A percentile compares a stretch with the other conserved stretches of the same genome.
Evolutionary conservation across 805 yeast genomes (phyloP).

Genomic region (Wickerhamomyces sydowiorum): DNA sequence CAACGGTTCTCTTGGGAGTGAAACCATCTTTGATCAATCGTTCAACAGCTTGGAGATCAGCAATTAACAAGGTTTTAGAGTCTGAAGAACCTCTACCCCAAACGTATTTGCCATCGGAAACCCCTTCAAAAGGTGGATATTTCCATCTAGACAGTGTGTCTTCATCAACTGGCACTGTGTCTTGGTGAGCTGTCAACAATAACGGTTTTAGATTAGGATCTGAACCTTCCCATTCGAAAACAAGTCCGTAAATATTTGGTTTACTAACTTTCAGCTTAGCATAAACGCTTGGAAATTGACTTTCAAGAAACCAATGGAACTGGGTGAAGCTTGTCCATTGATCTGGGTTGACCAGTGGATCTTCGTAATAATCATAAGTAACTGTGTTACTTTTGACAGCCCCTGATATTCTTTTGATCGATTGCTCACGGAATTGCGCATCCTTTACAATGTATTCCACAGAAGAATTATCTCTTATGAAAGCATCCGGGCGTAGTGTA

Average conservation of each 20-base stretch:
- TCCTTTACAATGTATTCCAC: slow-evolving; percentile 30
- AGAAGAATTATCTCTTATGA: slow-evolving; percentile 25
- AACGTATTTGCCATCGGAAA: slow-evolving; percentile 54
- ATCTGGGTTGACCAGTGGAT: slow-evolving; percentile 35
- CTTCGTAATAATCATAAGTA: slow-evolving; percentile 35
- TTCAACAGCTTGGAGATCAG: slow-evolving; percentile 56
- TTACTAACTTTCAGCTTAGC: slow-evolving; percentile 43
- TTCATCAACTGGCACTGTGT: slow-evolving; percentile 70
- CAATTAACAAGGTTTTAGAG: slow-evolving; percentile 62
- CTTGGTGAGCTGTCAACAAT: slow-evolving; percentile 71
- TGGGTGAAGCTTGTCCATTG: slow-evolving; percentile 25
- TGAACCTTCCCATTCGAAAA: slow-evolving; percentile 59
- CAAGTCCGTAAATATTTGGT: slow-evolving; percentile 56
- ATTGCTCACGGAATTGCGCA: slow-evolving; percentile 25
- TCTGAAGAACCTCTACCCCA: slow-evolving; percentile 78
- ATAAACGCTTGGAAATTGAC: slow-evolving; percentile 47
- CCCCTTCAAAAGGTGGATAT: slow-evolving; percentile 59
- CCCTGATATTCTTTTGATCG: slow-evolving; percentile 38
- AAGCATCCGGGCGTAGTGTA: slow-evolving; percentile 21
- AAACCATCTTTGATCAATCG: slow-evolving; percentile 38
- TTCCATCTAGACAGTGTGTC: slow-evolving; percentile 55
- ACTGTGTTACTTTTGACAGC: slow-evolving; percentile 51
- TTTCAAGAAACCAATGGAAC: slow-evolving; percentile 43
- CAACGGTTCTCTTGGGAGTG: slow-evolving; percentile 49
- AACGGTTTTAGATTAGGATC: slow-evolving; percentile 49